Base-by-base conservation (phyloP, 2,329 filamentous ascomycete genomes). In the Colletotrichum gloeosporioides region DNA sequence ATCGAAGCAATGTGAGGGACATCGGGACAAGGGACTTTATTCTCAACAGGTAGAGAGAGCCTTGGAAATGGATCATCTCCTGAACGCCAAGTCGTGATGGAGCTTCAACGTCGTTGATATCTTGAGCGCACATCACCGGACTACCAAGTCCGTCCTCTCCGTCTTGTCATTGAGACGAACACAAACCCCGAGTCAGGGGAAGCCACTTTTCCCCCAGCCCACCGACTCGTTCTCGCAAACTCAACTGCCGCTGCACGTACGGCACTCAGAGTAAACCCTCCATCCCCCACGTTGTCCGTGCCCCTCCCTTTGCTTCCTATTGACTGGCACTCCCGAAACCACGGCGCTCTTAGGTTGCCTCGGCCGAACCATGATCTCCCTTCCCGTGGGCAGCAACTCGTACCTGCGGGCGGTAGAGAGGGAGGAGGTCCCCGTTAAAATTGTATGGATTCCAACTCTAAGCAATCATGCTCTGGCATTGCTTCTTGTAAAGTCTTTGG, bases 221-320 rank as follows among this genome's bases (percentile, higher is more conserved):
- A 64, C n/a, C 55, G 61, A 64, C 61, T 64, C 61, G 61, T 64
- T 64, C 61, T 64, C 61, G 29, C 59, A 62, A 31, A 62, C 27
- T 62, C 34, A 64, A 39, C 32, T 64, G 32, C 61, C 61, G 61
- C n/a, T 15, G 18, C 61, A 64, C 18, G 61, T 27, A 31, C 55
- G 25, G 25, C 27, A 59, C 25, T 22, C 10, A 3, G 4, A 44
- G 18, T 22, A 22, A 53, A 25, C 44, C 44, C 44, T 53, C 44
- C 44, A 8, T n/a, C 59, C 29, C 59, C 55, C 55, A 59, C 55
- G 55, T 59, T 10, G 27, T 31, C 55, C 25, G 15, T 59, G 25
- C 25, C 25, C 55, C 25, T 12, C 44, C 15, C 39, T 44, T 16
- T 36, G 3, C 34, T 49, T 49, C 44, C 44, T 6, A 49, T 13